These are phyloP conservation scores for Ascoidea rubescens DNA, from an alignment of 805 yeast genomes.

Conservation along the genomic window DNA sequence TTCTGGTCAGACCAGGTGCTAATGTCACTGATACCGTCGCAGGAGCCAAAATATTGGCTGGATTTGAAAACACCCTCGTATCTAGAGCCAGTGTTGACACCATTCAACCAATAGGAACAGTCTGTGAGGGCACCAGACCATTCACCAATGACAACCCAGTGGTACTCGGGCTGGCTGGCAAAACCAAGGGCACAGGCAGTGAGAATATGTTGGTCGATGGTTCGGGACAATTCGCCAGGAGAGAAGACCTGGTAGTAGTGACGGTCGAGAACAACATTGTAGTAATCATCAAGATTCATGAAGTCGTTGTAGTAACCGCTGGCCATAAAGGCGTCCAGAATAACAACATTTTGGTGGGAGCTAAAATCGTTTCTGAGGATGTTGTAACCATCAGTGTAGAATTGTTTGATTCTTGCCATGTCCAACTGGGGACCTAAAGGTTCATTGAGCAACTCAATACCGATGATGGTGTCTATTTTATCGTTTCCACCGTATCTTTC, in stretches of 20 bases:
- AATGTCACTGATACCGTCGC: slow-evolving; percentile 25
- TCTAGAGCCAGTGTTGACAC: slow-evolving; percentile 54
- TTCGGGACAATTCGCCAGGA: slow-evolving; percentile 40
- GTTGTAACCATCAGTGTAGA: slow-evolving; percentile 48
- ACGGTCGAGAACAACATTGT: slow-evolving; percentile 65
- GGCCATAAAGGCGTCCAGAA: slow-evolving; percentile 54
- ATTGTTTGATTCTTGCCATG: slow-evolving; percentile 39
- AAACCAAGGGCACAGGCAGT: slow-evolving; percentile 39
- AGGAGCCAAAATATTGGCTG: slow-evolving; percentile 13
- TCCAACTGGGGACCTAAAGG: slow-evolving; percentile 45
- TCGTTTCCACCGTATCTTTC: slow-evolving; percentile 34
- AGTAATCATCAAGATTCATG: slow-evolving; percentile 22
- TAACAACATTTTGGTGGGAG: slow-evolving; percentile 40
- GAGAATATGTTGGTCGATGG: slow-evolving; percentile 47
- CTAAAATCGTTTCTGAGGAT: slow-evolving; percentile 38
- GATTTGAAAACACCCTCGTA: slow-evolving; percentile 32
- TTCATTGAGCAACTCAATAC: slow-evolving; percentile 60
- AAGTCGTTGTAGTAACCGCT: slow-evolving; percentile 41
- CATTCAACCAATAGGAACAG: slow-evolving; percentile 58
- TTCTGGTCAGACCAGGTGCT: slow-evolving; percentile 28
- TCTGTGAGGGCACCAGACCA: slow-evolving; percentile 64
- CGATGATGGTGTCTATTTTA: slow-evolving; percentile 45
- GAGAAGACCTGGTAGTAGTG: slow-evolving; percentile 86
- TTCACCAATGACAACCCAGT: slow-evolving; percentile 50
- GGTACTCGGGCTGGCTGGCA: slow-evolving; percentile 28